Evolutionary conservation across 2,329 filamentous ascomycete species (phyloP).

Genomic region (Diplodia corticola): DNA sequence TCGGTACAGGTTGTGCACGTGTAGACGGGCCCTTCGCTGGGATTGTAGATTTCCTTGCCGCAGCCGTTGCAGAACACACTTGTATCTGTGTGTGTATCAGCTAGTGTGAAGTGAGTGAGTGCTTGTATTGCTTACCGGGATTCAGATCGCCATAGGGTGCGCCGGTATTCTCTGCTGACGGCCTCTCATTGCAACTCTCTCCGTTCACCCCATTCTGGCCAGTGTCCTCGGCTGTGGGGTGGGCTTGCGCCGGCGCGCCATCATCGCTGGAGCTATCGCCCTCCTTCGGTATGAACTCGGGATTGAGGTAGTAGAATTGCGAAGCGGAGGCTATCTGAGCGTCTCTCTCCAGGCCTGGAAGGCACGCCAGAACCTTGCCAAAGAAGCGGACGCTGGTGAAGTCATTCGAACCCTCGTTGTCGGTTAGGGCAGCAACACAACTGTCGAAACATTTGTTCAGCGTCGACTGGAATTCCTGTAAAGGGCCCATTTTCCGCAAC

Average conservation of each 20-base stretch:
- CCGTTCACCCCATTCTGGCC: background rate
- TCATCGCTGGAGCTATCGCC: background rate
- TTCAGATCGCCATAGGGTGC: background rate
- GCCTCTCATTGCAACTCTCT: background rate
- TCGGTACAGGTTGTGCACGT: constrained; percentile 27
- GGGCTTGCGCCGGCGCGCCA: background rate
- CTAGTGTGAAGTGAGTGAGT: too few relatives aligned
- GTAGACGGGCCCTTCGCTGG: constrained; percentile 18
- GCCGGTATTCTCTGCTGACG: background rate
- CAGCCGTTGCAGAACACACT: background rate
- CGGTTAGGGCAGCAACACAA: constrained; percentile 25
- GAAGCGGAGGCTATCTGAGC: constrained; percentile 26
- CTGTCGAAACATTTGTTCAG: constrained; percentile 23
- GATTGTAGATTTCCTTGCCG: background rate
- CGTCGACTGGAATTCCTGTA: constrained; percentile 25
- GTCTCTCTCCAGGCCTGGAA: constrained; percentile 27
- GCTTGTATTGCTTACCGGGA: background rate
- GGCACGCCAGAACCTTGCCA: constrained; percentile 26
- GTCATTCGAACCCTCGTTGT: constrained; percentile 27
- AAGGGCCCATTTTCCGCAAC: constrained; percentile 26
- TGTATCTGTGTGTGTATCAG: background rate
- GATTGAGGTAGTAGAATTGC: constrained; percentile 27
- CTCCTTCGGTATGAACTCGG: background rate
- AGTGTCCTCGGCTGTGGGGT: background rate
- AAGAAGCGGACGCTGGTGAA: constrained; percentile 23